These are phyloP conservation scores for Eremochloa ophiuroides DNA, from an alignment of 176 grass and related monocot species.

Conservation along the genomic window DNA sequence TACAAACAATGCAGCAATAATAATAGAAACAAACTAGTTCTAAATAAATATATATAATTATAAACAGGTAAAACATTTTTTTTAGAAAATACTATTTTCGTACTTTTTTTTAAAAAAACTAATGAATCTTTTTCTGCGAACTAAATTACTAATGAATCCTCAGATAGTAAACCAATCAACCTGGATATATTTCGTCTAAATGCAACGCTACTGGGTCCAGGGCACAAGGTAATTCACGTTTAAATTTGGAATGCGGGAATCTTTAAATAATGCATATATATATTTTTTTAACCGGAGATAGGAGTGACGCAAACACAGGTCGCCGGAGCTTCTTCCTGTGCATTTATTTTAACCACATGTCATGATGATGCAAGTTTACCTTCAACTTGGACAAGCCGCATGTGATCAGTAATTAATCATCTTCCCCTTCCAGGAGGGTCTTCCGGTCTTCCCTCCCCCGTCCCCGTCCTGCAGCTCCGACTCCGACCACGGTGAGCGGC, in stretches of 20 bases:
- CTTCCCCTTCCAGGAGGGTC: neutral
- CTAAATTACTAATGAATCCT: no score
- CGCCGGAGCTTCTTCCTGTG: neutral
- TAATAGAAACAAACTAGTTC: no score
- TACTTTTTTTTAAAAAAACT: no score
- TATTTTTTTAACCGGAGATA: neutral
- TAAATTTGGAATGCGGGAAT: neutral
- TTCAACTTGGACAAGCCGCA: neutral
- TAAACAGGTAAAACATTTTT: no score
- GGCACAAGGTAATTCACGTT: neutral
- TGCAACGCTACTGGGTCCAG: neutral
- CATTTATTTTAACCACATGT: neutral
- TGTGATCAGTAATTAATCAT: neutral
- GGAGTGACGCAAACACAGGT: no score
- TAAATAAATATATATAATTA: no score
- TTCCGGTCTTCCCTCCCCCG: neutral
- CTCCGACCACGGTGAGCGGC: constrained; percentile 1
- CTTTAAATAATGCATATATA: neutral
- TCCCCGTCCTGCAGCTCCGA: neutral
- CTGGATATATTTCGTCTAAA: neutral
- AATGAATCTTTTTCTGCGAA: no score
- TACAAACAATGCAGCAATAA: no score
- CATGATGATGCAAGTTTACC: neutral
- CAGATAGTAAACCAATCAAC: no score
- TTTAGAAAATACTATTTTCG: no score